phyloP scores from a whole-genome alignment of 2,329 filamentous ascomycete species.

The Pseudogymnoascus sp. region DNA sequence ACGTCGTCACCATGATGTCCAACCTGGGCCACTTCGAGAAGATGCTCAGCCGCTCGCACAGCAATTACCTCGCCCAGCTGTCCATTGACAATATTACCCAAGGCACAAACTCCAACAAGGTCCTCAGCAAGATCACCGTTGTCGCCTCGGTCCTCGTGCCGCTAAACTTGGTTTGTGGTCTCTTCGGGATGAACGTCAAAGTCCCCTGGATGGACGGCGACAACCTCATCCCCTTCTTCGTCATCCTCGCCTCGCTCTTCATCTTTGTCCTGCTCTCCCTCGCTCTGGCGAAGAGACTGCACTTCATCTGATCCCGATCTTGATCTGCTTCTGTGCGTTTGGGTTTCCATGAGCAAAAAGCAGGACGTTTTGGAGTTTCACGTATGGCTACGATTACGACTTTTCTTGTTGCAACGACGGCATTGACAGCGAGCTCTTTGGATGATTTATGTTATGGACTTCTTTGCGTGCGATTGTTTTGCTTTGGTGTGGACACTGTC shows the following conservation, averaged over 20 bases:
- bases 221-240: conserved; percentile 49
- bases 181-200: conserved; percentile 80
- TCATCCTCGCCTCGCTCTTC: conserved; percentile 49
- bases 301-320: conserved; percentile 22
- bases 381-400: not conserved
- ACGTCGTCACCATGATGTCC: conserved; percentile 98
- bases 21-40: conserved; percentile 95
- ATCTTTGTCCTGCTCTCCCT: conserved; percentile 35
- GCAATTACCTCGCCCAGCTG: conserved; percentile 92
- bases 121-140: conserved; percentile 90
- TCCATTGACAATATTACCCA: conserved; percentile 85
- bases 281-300: conserved; percentile 21
- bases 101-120: conserved; percentile 79
- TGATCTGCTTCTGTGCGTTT: not conserved
- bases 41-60: conserved; percentile 88
- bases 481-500: not conserved
- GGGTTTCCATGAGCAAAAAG: not conserved
- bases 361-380: not conserved
- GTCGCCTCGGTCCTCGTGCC: conserved; percentile 93
- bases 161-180: conserved; percentile 64
- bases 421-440: not conserved
- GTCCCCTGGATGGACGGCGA: conserved; percentile 53
- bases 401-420: not conserved
- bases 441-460: not conserved
- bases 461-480: not conserved